Base-by-base conservation (phyloP, 2,329 filamentous ascomycete species). In the Diaporthe helianthi region DNA sequence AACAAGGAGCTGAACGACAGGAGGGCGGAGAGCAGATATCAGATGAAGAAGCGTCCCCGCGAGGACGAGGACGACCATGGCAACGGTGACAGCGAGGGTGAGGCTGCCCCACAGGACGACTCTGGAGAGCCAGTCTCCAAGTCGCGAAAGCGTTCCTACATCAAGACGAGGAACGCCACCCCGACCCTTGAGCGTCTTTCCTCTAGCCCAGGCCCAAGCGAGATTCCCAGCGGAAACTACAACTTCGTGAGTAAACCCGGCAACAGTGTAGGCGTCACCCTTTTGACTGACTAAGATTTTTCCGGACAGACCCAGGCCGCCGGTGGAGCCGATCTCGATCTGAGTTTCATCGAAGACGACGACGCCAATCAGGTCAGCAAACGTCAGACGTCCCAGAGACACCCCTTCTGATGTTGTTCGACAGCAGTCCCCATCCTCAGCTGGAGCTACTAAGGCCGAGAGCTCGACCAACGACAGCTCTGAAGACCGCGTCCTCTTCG, bases 261-360 rank as follows among this genome's bases (percentile, higher is more conserved):
- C 2, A 7, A 13, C 6, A 4, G 3, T 22, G 15, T 9, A 26
- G 7, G 3, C 8, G 26, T 41, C 19, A 8, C 19, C 19, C 7
- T 7, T 10, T 19, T 9, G n/a, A 15, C 29, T 38, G 22, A 58
- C 36, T 26, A 26, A 13, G 4, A 12, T 12, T 2, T 1, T 19
- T 17, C 2, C 1, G 3, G 36, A 6, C 1, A 29, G 13, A n/a
- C 2, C 22, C 15, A 24, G 7, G 15, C 22, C 36, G 22, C 3
- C 2, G 13, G 19, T 15, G 19, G 1, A 2, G 8, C 2, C 12
- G 1, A 1, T n/a, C 12, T 9, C n/a, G 7, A n/a, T 4, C 36
- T 6, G 54, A 44, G 8, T 36, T 8, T 58, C 54, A 1, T 12
- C 2, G 2, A 1, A 1, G 17, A 38, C 13, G 3, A 38, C 36